A percentile compares a stretch with the other conserved stretches of the same genome.
Conservation (phyloP, 805 yeast genomes). For the Hanseniaspora guilliermondii region DNA sequence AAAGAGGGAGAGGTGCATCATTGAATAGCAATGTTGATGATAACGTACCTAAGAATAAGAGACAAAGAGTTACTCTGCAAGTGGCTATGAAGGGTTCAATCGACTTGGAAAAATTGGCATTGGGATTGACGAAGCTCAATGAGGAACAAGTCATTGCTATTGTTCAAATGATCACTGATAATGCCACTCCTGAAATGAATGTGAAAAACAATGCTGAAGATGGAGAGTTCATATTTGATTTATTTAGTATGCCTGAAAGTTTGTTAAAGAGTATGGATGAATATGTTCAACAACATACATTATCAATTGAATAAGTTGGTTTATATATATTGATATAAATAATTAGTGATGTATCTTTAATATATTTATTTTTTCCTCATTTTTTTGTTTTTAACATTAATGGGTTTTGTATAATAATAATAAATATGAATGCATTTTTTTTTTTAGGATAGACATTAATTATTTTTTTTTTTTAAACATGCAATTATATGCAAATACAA, state of each 20-base stretch:
- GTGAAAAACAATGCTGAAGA: slow-evolving; percentile 90
- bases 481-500: background rate
- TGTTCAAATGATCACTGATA: slow-evolving; percentile 95
- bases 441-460: background rate
- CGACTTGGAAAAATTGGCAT: slow-evolving; percentile 83
- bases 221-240: slow-evolving; percentile 94
- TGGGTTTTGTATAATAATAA: background rate
- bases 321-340: background rate
- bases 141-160: slow-evolving; percentile 91
- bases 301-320: background rate
- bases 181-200: slow-evolving; percentile 87
- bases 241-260: slow-evolving; percentile 83
- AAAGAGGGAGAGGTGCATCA: slow-evolving; percentile 21
- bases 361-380: background rate
- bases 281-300: slow-evolving; percentile 61
- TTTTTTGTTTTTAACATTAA: background rate
- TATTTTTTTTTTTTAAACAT: background rate
- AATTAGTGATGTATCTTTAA: background rate
- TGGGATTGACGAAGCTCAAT: slow-evolving; percentile 69
- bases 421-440: background rate
- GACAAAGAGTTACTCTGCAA: slow-evolving; percentile 26
- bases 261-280: slow-evolving; percentile 89
- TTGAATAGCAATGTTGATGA: slow-evolving; percentile 13
- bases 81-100: slow-evolving; percentile 54
- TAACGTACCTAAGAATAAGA: slow-evolving; percentile 3